Evolutionary conservation across 2,329 filamentous ascomycete species (phyloP).

Genomic region (Aureobasidium zeae): DNA sequence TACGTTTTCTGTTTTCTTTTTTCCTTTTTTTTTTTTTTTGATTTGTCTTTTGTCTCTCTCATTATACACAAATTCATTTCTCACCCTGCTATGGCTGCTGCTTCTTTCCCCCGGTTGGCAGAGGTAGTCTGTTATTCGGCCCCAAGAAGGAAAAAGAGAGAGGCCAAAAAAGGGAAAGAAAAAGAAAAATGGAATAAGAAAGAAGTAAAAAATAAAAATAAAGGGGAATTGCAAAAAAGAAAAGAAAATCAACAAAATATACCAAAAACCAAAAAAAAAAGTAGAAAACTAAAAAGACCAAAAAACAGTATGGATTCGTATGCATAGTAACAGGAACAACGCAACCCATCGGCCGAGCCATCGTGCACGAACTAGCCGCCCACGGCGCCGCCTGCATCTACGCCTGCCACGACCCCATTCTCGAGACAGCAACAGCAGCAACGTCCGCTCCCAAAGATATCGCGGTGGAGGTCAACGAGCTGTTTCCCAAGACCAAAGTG

Average conservation of each 20-base stretch:
- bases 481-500: constrained; percentile 48
- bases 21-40: no score
- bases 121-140: no score
- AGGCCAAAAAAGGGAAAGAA: neutral
- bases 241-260: neutral
- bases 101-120: no score
- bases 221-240: no score
- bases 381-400: constrained; percentile 58
- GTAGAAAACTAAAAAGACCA: neutral
- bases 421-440: no score
- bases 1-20: no score
- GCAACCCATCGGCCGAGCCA: constrained; percentile 51
- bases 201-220: no score
- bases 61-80: no score
- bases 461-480: constrained; percentile 34
- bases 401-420: constrained; percentile 42
- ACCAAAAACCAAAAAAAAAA: neutral
- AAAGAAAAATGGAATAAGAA: neutral
- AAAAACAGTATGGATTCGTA: constrained; percentile 50
- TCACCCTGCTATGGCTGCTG: no score
- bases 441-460: constrained; percentile 34
- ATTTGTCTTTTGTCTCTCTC: no score
- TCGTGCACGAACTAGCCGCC: constrained; percentile 53
- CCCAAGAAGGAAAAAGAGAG: no score
- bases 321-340: constrained; percentile 55